phyloP scores from a whole-genome alignment of 2,329 filamentous ascomycete genomes.

The Arthroderma sp. region DNA sequence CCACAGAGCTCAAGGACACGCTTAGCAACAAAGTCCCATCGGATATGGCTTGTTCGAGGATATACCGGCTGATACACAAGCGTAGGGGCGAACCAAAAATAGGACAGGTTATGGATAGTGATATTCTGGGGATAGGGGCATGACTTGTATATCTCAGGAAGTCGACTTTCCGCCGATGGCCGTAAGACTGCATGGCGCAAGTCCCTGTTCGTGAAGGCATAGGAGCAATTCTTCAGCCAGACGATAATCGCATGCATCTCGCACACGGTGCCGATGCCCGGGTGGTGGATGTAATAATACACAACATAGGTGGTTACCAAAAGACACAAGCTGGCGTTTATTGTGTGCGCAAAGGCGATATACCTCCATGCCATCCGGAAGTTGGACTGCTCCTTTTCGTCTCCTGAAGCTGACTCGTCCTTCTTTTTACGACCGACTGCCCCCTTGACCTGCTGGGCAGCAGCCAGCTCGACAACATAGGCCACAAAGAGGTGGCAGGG shows the following conservation, averaged over 20 bases:
- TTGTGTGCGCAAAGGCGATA: constrained; percentile 64
- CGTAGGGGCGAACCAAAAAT: constrained; percentile 98
- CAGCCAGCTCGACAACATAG: constrained; percentile 75
- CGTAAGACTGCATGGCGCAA: constrained; percentile 82
- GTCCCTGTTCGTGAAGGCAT: constrained; percentile 92
- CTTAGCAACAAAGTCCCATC: constrained; percentile 81
- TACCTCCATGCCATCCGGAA: constrained; percentile 68
- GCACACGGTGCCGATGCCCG: constrained; percentile 78
- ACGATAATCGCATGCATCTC: constrained; percentile 89
- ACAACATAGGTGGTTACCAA: constrained; percentile 71
- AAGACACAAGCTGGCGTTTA: constrained; percentile 75
- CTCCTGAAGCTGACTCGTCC: constrained; percentile 37
- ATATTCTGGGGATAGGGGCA: constrained; percentile 89
- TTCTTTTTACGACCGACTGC: constrained; percentile 46
- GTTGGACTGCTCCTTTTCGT: constrained; percentile 43
- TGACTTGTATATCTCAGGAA: constrained; percentile 68
- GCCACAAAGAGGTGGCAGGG: constrained; percentile 84
- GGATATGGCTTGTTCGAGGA: constrained; percentile 65
- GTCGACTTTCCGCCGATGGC: constrained; percentile 51
- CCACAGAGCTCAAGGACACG: constrained; percentile 63
- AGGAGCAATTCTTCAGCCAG: constrained; percentile 91
- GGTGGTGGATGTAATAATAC: constrained; percentile 84
- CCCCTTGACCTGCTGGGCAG: constrained; percentile 63
- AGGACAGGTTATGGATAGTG: constrained; percentile 71
- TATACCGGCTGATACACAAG: constrained; percentile 96